phyloP scores from a whole-genome alignment of 805 yeast species.

The Ogataea wickerhamii region DNA sequence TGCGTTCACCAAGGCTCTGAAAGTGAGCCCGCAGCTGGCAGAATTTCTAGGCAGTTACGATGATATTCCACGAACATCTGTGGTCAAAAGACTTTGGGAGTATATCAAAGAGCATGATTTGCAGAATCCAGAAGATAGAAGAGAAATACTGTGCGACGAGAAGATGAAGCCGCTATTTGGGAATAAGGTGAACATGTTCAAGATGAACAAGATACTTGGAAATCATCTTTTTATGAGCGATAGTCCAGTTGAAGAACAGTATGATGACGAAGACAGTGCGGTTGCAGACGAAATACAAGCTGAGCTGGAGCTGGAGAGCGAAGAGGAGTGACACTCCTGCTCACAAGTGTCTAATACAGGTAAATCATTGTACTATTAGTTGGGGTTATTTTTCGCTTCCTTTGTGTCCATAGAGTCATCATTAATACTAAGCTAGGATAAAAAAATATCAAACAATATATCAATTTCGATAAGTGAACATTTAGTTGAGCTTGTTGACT shows the following conservation, averaged over 20 bases:
- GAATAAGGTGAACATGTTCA: constrained; percentile 53
- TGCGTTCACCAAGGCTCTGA: constrained; percentile 41
- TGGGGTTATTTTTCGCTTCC: too few species aligned
- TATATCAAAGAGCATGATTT: constrained; percentile 59
- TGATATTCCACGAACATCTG: constrained; percentile 60
- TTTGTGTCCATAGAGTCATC: too few species aligned
- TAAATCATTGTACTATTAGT: too few species aligned
- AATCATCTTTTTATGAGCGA: constrained; percentile 42
- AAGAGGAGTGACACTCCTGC: constrained; percentile 9
- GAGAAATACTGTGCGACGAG: constrained; percentile 64
- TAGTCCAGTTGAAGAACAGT: constrained; percentile 3
- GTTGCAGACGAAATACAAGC: constrained; percentile 1
- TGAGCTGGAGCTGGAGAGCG: constrained; percentile 6
- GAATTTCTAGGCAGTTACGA: constrained; percentile 42
- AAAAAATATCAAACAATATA: too few species aligned
- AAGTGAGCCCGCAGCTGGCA: constrained; percentile 49
- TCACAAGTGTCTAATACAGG: too few species aligned
- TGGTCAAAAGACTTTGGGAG: constrained; percentile 67
- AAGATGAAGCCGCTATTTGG: constrained; percentile 57
- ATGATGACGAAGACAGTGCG: constrained; percentile 3
- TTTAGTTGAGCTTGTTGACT: too few species aligned
- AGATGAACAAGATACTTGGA: constrained; percentile 52
- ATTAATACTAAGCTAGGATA: too few species aligned
- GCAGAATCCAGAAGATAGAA: constrained; percentile 63
- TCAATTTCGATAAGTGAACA: too few species aligned